Base-by-base conservation (phyloP, 305 asterid species). In the Fraxinus ornus region DNA sequence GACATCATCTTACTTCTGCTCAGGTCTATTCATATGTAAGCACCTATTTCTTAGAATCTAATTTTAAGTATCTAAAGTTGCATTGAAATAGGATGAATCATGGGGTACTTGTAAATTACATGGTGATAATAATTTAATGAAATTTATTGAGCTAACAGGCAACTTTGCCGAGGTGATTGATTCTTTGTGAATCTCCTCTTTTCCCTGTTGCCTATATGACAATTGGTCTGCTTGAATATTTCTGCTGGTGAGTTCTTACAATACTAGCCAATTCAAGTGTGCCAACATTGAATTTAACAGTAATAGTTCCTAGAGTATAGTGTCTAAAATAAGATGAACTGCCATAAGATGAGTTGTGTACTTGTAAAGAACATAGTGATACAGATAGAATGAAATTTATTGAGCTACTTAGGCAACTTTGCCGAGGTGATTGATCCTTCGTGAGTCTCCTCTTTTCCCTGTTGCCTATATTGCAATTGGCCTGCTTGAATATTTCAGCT, bases 141-240 rank as follows among this genome's bases (percentile, higher is more conserved):
- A 60, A 60, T 60, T 17, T 60, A 60, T 60, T 17, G 80, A 57
- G 26, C 66, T 57, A 57, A 33, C 55, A 52, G 86, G 90, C 91
- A 86, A 88, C 93, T 87, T 90, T 88, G 90, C 93, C 88, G 91
- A 84, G 87, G 88, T 80, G 80, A 86, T 86, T 75, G 22, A 22
- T 17, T 37, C 3, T 32, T 62, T 66, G 33, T 83, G 80, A 19
- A 24, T 85, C 76, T 80, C 93, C 89, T 86, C 88, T 82, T 86
- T 79, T 87, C 89, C 89, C 92, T 35, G 37, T 35, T 35, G 37
- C 37, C 37, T 35, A 35, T 36, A 36, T 36, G 5, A 28, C 12
- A 64, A 49, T 68, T 35, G 85, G 86, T 78, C 28, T 19, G 37
- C 81, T 79, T 62, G 49, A 55, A 60, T 62, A 17, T 57, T 44